Percentiles rank a stretch among this genome's conserved stretches.
Conservation (phyloP, 306 rosid genomes). For the Hylodesmum podocarpum region DNA sequence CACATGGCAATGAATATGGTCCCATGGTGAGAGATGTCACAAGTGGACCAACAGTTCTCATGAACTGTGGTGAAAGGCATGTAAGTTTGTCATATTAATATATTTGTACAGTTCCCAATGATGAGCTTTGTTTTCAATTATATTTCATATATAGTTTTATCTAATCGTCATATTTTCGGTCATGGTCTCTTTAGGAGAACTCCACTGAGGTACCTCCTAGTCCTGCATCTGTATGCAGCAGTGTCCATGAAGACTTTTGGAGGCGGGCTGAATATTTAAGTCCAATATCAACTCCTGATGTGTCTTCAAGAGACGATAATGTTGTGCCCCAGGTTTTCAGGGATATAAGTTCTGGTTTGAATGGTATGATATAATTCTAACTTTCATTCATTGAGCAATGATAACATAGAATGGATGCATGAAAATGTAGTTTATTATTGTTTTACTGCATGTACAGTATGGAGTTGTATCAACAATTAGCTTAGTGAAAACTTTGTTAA, state of each 20-base stretch:
- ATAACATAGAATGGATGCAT: background rate
- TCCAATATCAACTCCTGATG: slow-evolving; percentile 78
- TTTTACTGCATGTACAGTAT: slow-evolving; percentile 7
- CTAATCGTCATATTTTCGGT: slow-evolving; percentile 26
- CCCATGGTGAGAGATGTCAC: slow-evolving; percentile 56
- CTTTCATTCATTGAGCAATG: slow-evolving; percentile 23
- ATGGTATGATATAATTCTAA: slow-evolving; percentile 50
- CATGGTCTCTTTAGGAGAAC: slow-evolving; percentile 62
- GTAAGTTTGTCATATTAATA: slow-evolving; percentile 54
- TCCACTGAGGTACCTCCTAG: slow-evolving; percentile 99
- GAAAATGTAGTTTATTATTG: background rate
- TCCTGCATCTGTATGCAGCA: slow-evolving; percentile 97
- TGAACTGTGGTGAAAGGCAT: slow-evolving; percentile 66
- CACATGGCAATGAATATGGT: slow-evolving; percentile 45
- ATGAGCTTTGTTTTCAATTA: slow-evolving; percentile 20
- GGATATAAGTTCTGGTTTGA: slow-evolving; percentile 86
- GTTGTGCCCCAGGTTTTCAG: slow-evolving; percentile 64
- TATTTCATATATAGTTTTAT: slow-evolving; percentile 26
- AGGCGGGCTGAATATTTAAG: slow-evolving; percentile 67
- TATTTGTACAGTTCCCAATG: background rate
- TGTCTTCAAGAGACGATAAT: slow-evolving; percentile 64
- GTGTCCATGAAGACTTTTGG: slow-evolving; percentile 82
- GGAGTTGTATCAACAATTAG: background rate
- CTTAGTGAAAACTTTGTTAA: background rate
- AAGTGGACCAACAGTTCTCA: slow-evolving; percentile 88